A percentile compares a stretch with the other conserved stretches of the same genome.
Evolutionary conservation across 2,329 filamentous ascomycete species (phyloP).

Genomic region (Hymenoscyphus infarciens): DNA sequence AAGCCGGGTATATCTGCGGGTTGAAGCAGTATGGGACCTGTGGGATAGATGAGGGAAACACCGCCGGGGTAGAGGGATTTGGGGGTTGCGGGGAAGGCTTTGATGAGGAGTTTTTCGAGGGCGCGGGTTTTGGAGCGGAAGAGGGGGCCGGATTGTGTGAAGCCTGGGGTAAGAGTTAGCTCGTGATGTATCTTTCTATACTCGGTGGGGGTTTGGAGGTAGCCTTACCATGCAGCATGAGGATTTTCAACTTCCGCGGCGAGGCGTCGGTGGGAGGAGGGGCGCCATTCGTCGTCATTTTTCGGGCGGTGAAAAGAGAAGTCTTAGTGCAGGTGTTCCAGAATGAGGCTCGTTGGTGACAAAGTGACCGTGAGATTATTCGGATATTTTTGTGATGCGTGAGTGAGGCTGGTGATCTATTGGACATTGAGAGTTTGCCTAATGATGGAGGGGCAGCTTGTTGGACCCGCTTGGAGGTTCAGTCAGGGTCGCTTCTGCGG

Average conservation of each 20-base stretch:
- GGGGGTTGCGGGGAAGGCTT: slow-evolving; percentile 60
- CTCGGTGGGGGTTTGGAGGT: slow-evolving; percentile 4
- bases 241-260: slow-evolving; percentile 52
- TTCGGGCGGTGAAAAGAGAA: background rate
- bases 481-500: background rate
- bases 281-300: slow-evolving; percentile 13
- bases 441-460: background rate
- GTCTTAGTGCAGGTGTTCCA: background rate
- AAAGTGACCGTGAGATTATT: background rate
- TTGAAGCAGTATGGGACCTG: slow-evolving; percentile 60
- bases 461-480: background rate
- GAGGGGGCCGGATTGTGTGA: slow-evolving; percentile 81
- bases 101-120: slow-evolving; percentile 74
- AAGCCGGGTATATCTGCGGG: slow-evolving; percentile 69
- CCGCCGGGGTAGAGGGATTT: slow-evolving; percentile 48
- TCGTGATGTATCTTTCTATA: background rate
- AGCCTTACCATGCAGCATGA: slow-evolving; percentile 69
- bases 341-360: slow-evolving; percentile 9
- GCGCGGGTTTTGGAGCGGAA: slow-evolving; percentile 89
- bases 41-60: slow-evolving; percentile 63
- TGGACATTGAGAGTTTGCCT: slow-evolving; percentile 10
- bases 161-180: slow-evolving; percentile 50
- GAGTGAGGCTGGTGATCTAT: slow-evolving; percentile 17
- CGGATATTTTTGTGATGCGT: background rate
- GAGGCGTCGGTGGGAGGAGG: slow-evolving; percentile 2